Percentiles rank a stretch among this genome's conserved stretches.
Evolutionary conservation across 208 protist genomes (phyloP).

Genomic region (Sergeia podlipaevii): DNA sequence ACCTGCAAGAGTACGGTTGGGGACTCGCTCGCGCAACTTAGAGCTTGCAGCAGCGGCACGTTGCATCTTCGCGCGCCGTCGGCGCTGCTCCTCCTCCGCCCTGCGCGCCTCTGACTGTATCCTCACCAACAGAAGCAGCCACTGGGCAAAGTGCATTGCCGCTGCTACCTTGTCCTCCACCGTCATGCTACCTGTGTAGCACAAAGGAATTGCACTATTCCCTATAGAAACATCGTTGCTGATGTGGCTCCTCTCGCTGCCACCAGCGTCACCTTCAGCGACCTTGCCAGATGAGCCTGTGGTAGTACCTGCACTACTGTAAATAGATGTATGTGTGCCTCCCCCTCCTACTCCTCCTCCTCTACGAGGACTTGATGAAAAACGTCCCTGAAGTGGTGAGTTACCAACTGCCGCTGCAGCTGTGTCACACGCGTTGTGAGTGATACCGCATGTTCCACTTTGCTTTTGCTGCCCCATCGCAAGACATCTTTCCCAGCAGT

Average conservation of each 20-base stretch:
- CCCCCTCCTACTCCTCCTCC: not conserved
- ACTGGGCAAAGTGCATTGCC: constrained; percentile 42
- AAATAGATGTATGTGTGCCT: no score
- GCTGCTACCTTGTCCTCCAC: constrained; percentile 18
- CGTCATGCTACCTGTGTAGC: no score
- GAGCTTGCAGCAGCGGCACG: no score
- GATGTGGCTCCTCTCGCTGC: no score
- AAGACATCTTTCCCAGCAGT: constrained; percentile 55
- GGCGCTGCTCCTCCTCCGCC: not conserved
- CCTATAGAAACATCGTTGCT: no score
- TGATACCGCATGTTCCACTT: constrained; percentile 1
- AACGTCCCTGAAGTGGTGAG: not conserved
- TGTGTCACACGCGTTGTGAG: not conserved
- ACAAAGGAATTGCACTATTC: no score
- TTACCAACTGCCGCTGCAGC: constrained; percentile 5
- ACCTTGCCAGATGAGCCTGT: no score
- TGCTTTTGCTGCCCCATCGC: constrained; percentile 21
- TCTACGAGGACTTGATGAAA: not conserved
- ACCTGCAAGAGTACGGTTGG: no score
- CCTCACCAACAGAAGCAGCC: constrained; percentile 42
- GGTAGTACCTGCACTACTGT: no score
- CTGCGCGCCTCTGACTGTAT: constrained; percentile 25
- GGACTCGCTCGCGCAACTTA: no score
- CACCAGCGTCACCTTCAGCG: no score
- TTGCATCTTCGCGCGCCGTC: not conserved